Evolutionary conservation across 805 yeast species (phyloP).

Genomic region (Candida tallmaniae): DNA sequence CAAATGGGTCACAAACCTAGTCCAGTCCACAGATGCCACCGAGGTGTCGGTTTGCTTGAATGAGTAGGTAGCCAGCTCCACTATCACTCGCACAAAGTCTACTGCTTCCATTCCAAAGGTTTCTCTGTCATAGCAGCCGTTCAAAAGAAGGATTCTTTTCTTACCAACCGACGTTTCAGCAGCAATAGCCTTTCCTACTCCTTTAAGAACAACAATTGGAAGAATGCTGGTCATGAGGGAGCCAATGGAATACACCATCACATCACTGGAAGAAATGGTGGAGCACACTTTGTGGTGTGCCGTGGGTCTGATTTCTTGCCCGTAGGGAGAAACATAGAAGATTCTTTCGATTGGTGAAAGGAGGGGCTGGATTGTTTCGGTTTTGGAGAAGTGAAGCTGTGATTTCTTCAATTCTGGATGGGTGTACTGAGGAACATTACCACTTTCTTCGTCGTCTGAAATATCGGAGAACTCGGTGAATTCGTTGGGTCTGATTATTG

Average conservation of each 20-base stretch:
- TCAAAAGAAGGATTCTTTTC: conserved; percentile 59
- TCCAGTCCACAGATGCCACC: conserved; percentile 24
- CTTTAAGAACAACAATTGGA: conserved; percentile 71
- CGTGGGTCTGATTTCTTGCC: conserved; percentile 76
- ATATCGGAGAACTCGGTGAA: conserved; percentile 15
- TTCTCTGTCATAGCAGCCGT: conserved; percentile 77
- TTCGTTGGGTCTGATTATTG: no score
- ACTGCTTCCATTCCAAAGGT: conserved; percentile 62
- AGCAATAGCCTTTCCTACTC: conserved; percentile 62
- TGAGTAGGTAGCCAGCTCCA: conserved; percentile 54
- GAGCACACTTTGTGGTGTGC: conserved; percentile 61
- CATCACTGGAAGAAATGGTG: conserved; percentile 46
- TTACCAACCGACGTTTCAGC: conserved; percentile 16
- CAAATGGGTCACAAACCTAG: conserved; percentile 57
- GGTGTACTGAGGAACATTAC: conserved; percentile 63
- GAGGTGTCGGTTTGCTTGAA: conserved; percentile 13
- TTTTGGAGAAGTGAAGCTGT: conserved; percentile 69
- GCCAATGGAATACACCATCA: conserved; percentile 76
- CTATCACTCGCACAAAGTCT: conserved; percentile 54
- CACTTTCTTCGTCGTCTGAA: conserved; percentile 43
- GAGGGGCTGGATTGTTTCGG: conserved; percentile 52
- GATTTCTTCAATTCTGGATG: conserved; percentile 75
- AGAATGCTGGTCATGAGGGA: conserved; percentile 83
- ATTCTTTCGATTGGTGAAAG: conserved; percentile 69
- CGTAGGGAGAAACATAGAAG: conserved; percentile 80